phyloP scores from a whole-genome alignment of 106 monocot genomes.

The Alisma plantagoaquatica region DNA sequence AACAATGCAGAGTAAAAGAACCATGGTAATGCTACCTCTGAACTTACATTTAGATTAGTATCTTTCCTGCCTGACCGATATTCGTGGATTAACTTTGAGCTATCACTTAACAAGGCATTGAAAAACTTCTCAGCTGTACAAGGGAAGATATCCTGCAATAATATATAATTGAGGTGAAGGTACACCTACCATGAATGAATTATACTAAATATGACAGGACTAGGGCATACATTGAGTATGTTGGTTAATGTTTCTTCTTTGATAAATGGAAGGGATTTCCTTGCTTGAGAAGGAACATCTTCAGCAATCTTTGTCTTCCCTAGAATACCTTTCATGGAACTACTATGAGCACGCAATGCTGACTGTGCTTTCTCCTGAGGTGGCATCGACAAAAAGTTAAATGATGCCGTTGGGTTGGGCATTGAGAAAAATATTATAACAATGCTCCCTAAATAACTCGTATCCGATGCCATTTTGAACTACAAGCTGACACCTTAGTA shows the following conservation, averaged over 20 bases:
- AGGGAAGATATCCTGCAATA: conserved; percentile 66
- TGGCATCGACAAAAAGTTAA: not conserved
- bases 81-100: conserved; percentile 68
- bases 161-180: no score
- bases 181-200: not conserved
- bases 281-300: conserved; percentile 27
- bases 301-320: conserved; percentile 33
- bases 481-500: no score
- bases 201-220: not conserved
- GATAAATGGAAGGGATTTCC: conserved; percentile 62
- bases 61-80: conserved; percentile 79
- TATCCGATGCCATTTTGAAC: no score
- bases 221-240: conserved; percentile 55
- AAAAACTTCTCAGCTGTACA: conserved; percentile 92
- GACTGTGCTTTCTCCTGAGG: conserved; percentile 81
- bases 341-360: conserved; percentile 90
- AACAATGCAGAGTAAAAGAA: no score
- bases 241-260: conserved; percentile 85
- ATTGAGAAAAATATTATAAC: no score
- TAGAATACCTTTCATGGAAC: conserved; percentile 46
- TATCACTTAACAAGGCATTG: conserved; percentile 52
- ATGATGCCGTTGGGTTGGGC: no score
- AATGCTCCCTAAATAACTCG: no score
- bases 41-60: conserved; percentile 78
- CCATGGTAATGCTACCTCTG: no score